Percentiles rank a stretch among this genome's conserved stretches.
Evolutionary conservation across 768 basidiomycete genomes (phyloP).

Genomic region (Xerocomus spinulosus): DNA sequence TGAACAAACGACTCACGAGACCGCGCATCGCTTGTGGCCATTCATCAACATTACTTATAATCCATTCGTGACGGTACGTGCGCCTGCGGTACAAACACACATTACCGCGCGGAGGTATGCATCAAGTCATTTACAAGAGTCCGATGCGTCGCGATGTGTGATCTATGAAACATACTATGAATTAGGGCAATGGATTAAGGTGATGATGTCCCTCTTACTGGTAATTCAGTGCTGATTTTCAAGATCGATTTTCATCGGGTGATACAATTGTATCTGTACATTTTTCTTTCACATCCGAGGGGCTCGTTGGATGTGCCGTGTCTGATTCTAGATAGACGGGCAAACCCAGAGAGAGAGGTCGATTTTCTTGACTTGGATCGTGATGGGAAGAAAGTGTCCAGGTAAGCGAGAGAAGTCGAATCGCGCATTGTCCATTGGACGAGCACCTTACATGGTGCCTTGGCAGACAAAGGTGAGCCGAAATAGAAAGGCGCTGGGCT

Average conservation of each 20-base stretch:
- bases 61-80: too few relatives aligned
- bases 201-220: background rate
- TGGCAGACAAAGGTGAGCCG: too few relatives aligned
- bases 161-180: background rate
- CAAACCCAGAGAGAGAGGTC: background rate
- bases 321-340: background rate
- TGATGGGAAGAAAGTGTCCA: background rate
- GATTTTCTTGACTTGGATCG: background rate
- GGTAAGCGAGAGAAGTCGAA: background rate
- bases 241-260: background rate
- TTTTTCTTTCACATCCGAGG: background rate
- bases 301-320: too few relatives aligned
- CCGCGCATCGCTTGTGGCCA: too few relatives aligned
- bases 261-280: too few relatives aligned
- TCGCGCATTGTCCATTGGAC: background rate
- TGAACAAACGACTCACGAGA: too few relatives aligned
- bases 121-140: background rate
- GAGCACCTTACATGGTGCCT: background rate
- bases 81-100: background rate
- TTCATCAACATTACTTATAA: too few relatives aligned
- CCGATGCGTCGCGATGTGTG: background rate
- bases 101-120: background rate
- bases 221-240: background rate
- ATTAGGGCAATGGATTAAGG: background rate
- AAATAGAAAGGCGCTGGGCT: too few relatives aligned